Conservation (phyloP, 23 red algal genomes). For the Gracilaria domingensis region DNA sequence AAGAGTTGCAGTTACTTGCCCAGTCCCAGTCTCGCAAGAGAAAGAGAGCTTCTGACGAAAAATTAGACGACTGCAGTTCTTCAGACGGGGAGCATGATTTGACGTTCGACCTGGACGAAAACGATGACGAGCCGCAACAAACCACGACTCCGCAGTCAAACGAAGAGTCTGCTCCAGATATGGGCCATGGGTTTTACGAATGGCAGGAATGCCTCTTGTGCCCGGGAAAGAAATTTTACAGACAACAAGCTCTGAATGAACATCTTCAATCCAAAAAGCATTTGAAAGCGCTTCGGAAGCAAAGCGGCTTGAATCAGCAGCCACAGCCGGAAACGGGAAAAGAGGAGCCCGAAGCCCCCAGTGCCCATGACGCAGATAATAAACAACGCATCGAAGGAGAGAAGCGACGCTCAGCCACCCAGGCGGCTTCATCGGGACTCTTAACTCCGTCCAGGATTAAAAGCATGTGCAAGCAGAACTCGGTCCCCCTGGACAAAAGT, state of each 20-base stretch:
- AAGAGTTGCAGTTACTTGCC: not conserved
- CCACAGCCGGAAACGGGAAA: not conserved
- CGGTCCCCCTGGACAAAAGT: not conserved
- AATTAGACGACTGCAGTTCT: not conserved
- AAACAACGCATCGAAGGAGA: not conserved
- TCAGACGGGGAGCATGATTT: not conserved
- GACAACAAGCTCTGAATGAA: not conserved
- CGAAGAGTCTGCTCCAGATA: not conserved
- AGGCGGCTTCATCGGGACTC: not conserved
- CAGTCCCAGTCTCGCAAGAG: not conserved
- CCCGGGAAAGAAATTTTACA: conserved; percentile 53
- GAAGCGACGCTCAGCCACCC: not conserved
- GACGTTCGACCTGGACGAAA: not conserved
- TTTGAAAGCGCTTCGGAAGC: conserved; percentile 6
- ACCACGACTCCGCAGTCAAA: not conserved
- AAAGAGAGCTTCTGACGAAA: not conserved
- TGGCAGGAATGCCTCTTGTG: conserved; percentile 61
- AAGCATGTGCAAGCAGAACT: not conserved
- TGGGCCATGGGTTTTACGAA: not conserved
- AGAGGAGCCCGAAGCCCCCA: not conserved
- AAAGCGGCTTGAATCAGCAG: not conserved
- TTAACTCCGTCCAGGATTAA: not conserved
- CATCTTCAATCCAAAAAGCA: conserved; percentile 58
- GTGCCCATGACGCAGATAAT: not conserved
- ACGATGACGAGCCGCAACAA: not conserved